Conservation (phyloP, 2,329 filamentous ascomycete species). For the Metarhizium rileyi region DNA sequence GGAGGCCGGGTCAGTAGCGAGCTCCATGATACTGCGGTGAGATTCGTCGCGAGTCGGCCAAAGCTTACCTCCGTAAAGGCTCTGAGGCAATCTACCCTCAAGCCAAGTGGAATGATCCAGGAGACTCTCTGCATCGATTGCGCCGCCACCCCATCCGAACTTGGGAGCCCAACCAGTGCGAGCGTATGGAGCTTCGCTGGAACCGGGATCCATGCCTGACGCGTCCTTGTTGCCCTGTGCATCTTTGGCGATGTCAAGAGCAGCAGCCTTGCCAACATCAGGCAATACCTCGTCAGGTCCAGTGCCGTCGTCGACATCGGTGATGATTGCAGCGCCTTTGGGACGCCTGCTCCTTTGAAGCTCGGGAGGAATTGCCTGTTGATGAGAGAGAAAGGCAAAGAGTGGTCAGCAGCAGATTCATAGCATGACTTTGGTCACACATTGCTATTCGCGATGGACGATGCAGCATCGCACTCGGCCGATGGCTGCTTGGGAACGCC, state of each 20-base stretch:
- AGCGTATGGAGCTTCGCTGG: conserved; percentile 36
- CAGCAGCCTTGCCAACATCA: conserved; percentile 60
- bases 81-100: conserved; percentile 75
- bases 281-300: conserved; percentile 68
- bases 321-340: conserved; percentile 61
- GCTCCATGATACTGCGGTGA: not conserved
- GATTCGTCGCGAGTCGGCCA: not conserved
- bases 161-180: conserved; percentile 80
- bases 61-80: conserved; percentile 71
- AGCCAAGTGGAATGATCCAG: conserved; percentile 83
- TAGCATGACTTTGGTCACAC: conserved; percentile 11
- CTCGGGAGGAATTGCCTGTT: conserved; percentile 28
- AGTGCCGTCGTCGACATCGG: conserved; percentile 67
- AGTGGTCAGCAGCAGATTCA: conserved; percentile 7
- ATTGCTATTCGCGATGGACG: not conserved
- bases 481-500: not conserved
- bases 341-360: conserved; percentile 27
- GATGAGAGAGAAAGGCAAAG: not conserved
- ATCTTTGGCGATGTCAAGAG: conserved; percentile 44
- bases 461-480: not conserved
- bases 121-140: conserved; percentile 54
- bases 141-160: conserved; percentile 59
- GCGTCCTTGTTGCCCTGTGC: conserved; percentile 36
- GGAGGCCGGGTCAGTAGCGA: not conserved
- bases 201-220: conserved; percentile 42